These are phyloP conservation scores for Saccharomycopsis microspora DNA, from an alignment of 805 yeast genomes.

Conservation along the genomic window DNA sequence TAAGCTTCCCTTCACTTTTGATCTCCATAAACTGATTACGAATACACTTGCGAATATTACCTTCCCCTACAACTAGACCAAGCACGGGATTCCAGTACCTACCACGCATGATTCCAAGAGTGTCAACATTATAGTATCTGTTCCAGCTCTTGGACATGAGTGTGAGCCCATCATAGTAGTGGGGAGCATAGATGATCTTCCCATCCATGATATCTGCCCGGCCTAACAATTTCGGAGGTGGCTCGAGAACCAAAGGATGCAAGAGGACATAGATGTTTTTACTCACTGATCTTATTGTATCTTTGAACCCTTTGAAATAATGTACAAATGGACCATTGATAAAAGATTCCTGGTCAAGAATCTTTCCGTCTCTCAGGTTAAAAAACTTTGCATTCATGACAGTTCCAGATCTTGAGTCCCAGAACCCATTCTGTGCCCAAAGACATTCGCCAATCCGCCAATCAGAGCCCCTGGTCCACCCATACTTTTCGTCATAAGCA, in stretches of 20 bases:
- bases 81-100: conserved; percentile 60
- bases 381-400: conserved; percentile 44
- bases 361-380: conserved; percentile 22
- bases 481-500: conserved; percentile 35
- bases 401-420: conserved; percentile 38
- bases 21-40: conserved; percentile 58
- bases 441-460: conserved; percentile 75
- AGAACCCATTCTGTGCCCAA: conserved; percentile 72
- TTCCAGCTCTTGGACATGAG: conserved; percentile 90
- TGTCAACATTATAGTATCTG: conserved; percentile 70
- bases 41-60: conserved; percentile 62
- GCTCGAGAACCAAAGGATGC: conserved; percentile 73
- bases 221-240: conserved; percentile 57
- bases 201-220: conserved; percentile 41
- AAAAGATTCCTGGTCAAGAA: conserved; percentile 42
- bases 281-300: conserved; percentile 32
- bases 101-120: conserved; percentile 77
- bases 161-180: conserved; percentile 91
- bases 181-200: conserved; percentile 70
- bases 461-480: conserved; percentile 48
- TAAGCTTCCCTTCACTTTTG: conserved; percentile 46
- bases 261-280: conserved; percentile 44
- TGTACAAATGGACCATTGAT: conserved; percentile 53
- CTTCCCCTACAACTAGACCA: conserved; percentile 74
- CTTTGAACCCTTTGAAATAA: conserved; percentile 43